Base-by-base conservation (phyloP, 106 monocot species). In the Phalaenopsis aphrodite region DNA sequence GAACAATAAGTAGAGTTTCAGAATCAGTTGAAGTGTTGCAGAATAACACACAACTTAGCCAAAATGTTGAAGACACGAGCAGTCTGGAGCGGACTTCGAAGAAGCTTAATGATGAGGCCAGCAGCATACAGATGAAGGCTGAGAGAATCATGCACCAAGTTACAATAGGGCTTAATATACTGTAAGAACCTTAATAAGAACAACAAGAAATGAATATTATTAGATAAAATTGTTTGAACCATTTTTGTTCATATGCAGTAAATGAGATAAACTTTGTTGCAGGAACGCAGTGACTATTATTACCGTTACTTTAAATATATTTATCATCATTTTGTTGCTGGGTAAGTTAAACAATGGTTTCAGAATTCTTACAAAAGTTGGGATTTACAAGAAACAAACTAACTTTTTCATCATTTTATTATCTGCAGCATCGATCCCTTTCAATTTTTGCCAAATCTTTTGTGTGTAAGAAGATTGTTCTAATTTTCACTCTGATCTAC, bases 1-100 rank as follows among this genome's bases (percentile, higher is more conserved):
- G 55, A 6, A 97, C 89, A 12, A 90, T 97, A 46, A 79, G 87
- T 68, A 94, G 84, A 11, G 82, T 94, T 8, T 90, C 94, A 14
- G 61, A 76, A 71, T 80, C 94, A 2, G 81, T 97, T 12, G 56
- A 52, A 41, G 71, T 79, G 52, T 79, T 97, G 83, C 86, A 94
- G 73, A 87, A 82, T 23, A 56, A 89, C 38, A 68, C 80, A 43
- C 76, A 83, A 42, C 47, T 82, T 39, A 83, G 73, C 41, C 75
- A 79, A 38, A 74, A 78, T 12, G 11, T 78, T 48, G 76, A 76
- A 61, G 80, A 41, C 46, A 83, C 83, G 9, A 76, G 41, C 19
- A 39, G 21, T 23, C 80, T 97, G 42, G 87, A 87, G 81, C 67
- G 81, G 45, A 92, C 96, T 15, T 81, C 82, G 5, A 46, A 80